Conservation (phyloP, 345 rosid species). For the Excoecaria cochinchinensis region DNA sequence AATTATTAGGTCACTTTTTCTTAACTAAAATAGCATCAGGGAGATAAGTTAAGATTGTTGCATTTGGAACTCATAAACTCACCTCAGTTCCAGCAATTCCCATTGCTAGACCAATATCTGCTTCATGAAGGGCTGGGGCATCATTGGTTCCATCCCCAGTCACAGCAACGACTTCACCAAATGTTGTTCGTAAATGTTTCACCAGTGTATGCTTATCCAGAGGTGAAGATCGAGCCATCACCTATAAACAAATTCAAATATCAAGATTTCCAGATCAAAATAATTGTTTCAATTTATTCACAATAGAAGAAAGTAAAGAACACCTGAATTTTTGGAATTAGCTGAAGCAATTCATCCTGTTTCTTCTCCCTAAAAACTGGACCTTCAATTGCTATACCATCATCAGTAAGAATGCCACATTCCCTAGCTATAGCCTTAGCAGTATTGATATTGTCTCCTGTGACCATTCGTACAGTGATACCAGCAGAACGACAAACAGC, state of each 20-base stretch:
- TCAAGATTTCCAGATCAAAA: neutral
- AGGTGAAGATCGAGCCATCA: conserved; percentile 97
- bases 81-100: conserved; percentile 99
- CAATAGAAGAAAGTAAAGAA: conserved; percentile 9
- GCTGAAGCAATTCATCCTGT: conserved; percentile 58
- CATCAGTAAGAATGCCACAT: conserved; percentile 89
- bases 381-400: conserved; percentile 77
- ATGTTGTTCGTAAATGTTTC: conserved; percentile 74
- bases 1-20: no score
- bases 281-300: neutral
- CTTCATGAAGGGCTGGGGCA: conserved; percentile 97
- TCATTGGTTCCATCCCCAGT: conserved; percentile 98
- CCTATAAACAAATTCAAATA: conserved; percentile 42
- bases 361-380: conserved; percentile 82
- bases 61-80: conserved; percentile 14
- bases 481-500: conserved; percentile 86
- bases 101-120: conserved; percentile 96
- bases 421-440: conserved; percentile 94
- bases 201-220: conserved; percentile 89
- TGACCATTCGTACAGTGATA: conserved; percentile 90
- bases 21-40: neutral
- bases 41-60: neutral
- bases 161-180: conserved; percentile 79
- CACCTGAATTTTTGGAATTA: conserved; percentile 95
- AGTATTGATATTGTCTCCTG: conserved; percentile 91